phyloP scores from a whole-genome alignment of 345 rosid species.

The Citrus medica region DNA sequence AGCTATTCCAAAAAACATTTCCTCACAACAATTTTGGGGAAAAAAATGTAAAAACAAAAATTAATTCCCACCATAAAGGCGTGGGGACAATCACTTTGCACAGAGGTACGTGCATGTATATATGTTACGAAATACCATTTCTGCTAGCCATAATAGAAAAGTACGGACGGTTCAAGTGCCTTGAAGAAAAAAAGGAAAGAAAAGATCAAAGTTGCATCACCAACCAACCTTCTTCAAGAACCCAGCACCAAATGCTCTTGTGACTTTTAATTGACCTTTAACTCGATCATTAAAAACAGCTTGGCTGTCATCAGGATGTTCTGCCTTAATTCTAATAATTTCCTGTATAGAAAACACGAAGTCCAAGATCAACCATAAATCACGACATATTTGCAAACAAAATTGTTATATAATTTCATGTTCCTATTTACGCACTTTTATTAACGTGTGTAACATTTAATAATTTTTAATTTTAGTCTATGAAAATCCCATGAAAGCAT shows the following conservation, averaged over 20 bases:
- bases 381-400: neutral
- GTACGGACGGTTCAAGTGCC: neutral
- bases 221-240: conserved; percentile 86
- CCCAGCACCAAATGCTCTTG: conserved; percentile 93
- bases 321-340: conserved; percentile 67
- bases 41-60: neutral
- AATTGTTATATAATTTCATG: neutral
- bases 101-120: neutral
- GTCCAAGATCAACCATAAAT: conserved; percentile 6
- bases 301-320: conserved; percentile 84
- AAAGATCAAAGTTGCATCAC: neutral
- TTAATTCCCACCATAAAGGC: neutral
- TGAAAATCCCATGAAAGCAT: neutral
- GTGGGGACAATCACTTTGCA: neutral
- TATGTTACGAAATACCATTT: neutral
- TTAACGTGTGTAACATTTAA: neutral
- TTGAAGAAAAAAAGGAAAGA: neutral
- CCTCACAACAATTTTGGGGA: neutral
- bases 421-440: neutral
- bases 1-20: neutral
- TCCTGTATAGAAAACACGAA: conserved; percentile 52
- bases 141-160: neutral
- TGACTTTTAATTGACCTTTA: conserved; percentile 92
- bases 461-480: conserved; percentile 3
- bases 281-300: conserved; percentile 83